Evolutionary conservation across 2,329 filamentous ascomycete genomes (phyloP).

Genomic region (Fragosphaeria purpurea): DNA sequence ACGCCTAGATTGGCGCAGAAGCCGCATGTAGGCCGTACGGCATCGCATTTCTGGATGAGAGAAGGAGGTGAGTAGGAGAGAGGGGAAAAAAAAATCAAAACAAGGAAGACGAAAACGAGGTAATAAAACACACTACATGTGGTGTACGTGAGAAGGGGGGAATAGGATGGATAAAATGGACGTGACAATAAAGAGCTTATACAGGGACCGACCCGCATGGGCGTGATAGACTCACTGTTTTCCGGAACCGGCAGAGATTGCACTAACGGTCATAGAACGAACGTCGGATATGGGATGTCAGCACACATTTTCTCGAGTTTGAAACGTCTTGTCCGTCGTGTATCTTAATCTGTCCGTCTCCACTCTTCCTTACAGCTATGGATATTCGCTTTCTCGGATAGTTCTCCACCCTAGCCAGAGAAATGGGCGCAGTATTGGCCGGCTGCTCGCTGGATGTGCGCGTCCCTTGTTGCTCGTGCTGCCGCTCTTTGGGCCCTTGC

Average conservation of each 20-base stretch:
- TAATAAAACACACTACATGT: too few relatives aligned
- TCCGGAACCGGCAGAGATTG: conserved; percentile 8
- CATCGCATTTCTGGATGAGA: conserved; percentile 9
- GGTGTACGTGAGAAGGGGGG: not conserved
- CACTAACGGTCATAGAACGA: conserved; percentile 1
- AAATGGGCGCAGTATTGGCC: not conserved
- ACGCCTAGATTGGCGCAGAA: conserved; percentile 10
- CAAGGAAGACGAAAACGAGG: not conserved
- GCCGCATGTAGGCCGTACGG: conserved; percentile 8
- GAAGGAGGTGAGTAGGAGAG: too few relatives aligned
- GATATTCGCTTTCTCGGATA: conserved; percentile 8
- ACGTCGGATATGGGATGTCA: not conserved
- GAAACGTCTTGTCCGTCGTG: too few relatives aligned
- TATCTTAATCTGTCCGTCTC: too few relatives aligned
- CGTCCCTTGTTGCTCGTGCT: not conserved
- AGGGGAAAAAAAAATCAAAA: not conserved
- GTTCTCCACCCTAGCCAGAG: conserved; percentile 5
- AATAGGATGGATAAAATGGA: too few relatives aligned
- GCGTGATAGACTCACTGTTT: conserved; percentile 3
- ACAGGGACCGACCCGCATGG: too few relatives aligned
- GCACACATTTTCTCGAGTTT: not conserved
- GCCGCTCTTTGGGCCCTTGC: too few relatives aligned
- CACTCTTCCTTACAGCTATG: conserved; percentile 2
- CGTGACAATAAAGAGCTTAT: too few relatives aligned
- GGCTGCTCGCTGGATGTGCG: not conserved